Conservation (phyloP, 1,139 yeast species). For the Scheffersomyces titani region DNA sequence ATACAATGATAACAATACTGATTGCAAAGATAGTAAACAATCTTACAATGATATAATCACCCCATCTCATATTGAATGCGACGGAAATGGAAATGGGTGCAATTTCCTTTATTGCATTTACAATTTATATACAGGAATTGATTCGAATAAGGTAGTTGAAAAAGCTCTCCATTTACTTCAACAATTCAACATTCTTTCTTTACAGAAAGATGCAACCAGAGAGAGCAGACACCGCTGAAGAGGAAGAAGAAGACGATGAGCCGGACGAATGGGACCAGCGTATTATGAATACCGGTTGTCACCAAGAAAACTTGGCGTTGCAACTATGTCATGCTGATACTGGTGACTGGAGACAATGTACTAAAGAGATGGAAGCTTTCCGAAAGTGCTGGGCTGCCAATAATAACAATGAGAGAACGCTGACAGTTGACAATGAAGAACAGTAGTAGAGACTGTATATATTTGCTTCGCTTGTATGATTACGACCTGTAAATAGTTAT, state of each 20-base stretch:
- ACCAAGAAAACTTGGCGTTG: constrained; percentile 62
- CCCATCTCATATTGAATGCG: not conserved
- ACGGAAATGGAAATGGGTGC: not conserved
- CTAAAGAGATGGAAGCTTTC: constrained; percentile 67
- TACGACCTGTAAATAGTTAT: not conserved
- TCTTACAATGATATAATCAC: not conserved
- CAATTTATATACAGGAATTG: not conserved
- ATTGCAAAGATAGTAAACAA: not conserved
- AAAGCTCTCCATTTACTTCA: not conserved
- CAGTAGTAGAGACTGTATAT: not conserved
- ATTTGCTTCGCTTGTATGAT: not conserved
- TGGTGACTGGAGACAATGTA: constrained; percentile 77
- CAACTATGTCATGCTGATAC: constrained; percentile 80
- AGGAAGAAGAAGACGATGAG: constrained; percentile 45
- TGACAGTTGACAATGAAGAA: constrained; percentile 36
- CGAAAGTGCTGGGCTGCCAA: constrained; percentile 66
- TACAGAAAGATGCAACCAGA: constrained; percentile 4
- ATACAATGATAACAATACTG: not conserved
- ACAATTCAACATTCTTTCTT: not conserved
- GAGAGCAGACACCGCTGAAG: constrained; percentile 2
- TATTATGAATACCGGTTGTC: constrained; percentile 73
- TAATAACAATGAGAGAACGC: constrained; percentile 57
- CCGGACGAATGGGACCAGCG: constrained; percentile 79
- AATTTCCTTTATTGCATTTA: not conserved
- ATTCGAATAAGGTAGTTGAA: not conserved